A percentile compares a stretch with the other conserved stretches of the same genome.
phyloP scores from a whole-genome alignment of 352 stramenopile species.

The Globisporangium spiculum region DNA sequence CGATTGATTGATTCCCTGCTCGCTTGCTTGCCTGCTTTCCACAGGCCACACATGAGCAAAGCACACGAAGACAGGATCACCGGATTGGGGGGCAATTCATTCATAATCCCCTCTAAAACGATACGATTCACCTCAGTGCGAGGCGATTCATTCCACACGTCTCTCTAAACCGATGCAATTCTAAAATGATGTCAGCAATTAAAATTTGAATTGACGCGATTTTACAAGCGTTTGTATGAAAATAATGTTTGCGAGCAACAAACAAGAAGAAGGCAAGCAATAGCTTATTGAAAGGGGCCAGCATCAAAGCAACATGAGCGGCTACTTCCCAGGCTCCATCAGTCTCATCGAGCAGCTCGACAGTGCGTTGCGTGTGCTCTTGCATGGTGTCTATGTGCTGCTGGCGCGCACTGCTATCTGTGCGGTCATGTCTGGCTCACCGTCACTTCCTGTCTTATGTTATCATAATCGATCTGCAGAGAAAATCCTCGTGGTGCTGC shows the following conservation, averaged over 20 bases:
- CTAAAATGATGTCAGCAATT: background rate
- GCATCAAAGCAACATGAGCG: constrained; percentile 43
- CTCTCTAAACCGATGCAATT: constrained; percentile 9
- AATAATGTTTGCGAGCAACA: background rate
- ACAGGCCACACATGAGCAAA: constrained; percentile 11
- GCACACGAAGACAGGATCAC: constrained; percentile 10
- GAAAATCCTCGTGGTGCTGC: constrained; percentile 91
- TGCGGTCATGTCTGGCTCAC: background rate
- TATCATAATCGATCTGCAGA: constrained; percentile 31
- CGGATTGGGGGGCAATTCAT: constrained; percentile 21
- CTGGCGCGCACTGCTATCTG: background rate
- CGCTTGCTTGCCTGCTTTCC: constrained; percentile 25
- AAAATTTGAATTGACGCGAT: constrained; percentile 15
- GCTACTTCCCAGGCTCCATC: constrained; percentile 75
- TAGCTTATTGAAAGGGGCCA: constrained; percentile 4
- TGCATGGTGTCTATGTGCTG: background rate
- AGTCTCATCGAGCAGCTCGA: constrained; percentile 84
- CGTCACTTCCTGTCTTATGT: background rate
- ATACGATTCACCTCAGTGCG: constrained; percentile 1
- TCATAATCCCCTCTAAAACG: background rate
- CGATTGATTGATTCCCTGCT: constrained; percentile 15
- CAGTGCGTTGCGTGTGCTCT: constrained; percentile 43
- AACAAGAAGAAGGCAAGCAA: constrained; percentile 3
- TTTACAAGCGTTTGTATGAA: background rate
- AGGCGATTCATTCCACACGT: constrained; percentile 17